Base-by-base conservation (phyloP, 2,329 filamentous ascomycete genomes). In the Dothideomycetidae sp. region DNA sequence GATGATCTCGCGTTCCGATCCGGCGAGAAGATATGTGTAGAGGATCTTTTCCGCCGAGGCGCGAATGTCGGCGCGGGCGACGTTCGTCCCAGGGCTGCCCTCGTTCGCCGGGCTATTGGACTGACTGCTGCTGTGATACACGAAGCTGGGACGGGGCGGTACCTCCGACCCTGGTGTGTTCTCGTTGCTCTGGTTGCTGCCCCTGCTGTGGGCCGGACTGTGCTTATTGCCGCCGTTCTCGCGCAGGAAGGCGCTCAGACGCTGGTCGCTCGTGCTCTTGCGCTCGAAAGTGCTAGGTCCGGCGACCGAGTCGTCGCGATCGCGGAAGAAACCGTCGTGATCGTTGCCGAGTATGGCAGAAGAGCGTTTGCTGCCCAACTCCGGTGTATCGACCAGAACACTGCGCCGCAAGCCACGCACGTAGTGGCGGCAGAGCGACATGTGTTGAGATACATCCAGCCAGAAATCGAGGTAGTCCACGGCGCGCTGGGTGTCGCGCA, bases 381-480 rank as follows among this genome's bases (percentile, higher is more conserved):
- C 90, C 10, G 90, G 90, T 0, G 90, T 98, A 30, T 84, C 82
- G 42, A 96, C 74, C 34, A 98, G 75, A 44, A 96, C 85, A 15
- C 88, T 96, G 46, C 90, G 73, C 48, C 90, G 81, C 38, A 98
- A 71, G 60, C 94, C 86, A 53, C 90, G 83, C 13, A 98, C 90
- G 63, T 94, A 98, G 60, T 96, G 85, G 34, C 92, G 81, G 57
- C 83, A 98, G 40, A 98, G 71, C 14, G 88, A 93, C 79, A 96
- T 94, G 63, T 98, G 90, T 57, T 98, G 90, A 11, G 90, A 88
- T 42, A 98, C 90, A 76, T 98, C 90, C 50, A 98, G 84, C 90
- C 92, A 98, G 61, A 98, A 98, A 57, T 98, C 90, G 29, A 98
- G 67, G 53, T 98, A 98, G 54, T 98, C 90, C 10, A 98, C 90